These are phyloP conservation scores for Linnemannia zychae DNA, from an alignment of 192 early-diverging fungal genomes.

Conservation along the genomic window DNA sequence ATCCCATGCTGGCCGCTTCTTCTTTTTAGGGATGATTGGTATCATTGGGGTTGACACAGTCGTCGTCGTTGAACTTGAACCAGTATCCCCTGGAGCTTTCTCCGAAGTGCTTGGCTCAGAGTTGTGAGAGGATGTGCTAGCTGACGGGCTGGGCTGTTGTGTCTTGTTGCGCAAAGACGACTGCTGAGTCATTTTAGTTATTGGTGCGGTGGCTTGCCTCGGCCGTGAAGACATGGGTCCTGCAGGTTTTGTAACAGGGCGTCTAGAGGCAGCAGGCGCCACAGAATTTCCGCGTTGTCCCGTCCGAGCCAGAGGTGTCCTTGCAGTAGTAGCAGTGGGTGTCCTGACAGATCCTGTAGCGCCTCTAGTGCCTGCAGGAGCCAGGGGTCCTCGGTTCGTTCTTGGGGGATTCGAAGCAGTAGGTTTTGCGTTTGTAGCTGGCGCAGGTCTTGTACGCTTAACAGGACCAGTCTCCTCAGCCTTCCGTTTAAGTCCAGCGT, in stretches of 20 bases:
- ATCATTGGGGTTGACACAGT: constrained; percentile 2
- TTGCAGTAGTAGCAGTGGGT: not conserved
- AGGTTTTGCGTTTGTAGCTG: constrained; percentile 3
- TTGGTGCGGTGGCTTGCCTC: not conserved
- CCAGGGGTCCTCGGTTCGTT: not conserved
- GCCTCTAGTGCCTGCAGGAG: not conserved
- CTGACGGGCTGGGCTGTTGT: constrained; percentile 16
- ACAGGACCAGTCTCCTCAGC: constrained; percentile 19
- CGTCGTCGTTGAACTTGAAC: not conserved
- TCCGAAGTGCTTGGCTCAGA: not conserved
- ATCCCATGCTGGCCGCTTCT: constrained; percentile 81
- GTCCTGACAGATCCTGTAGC: not conserved
- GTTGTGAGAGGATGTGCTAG: constrained; percentile 20
- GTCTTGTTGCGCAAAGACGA: not conserved
- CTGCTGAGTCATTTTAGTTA: not conserved
- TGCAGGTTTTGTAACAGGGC: not conserved
- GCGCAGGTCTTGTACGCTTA: constrained; percentile 19
- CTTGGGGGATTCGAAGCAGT: not conserved
- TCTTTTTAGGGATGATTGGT: constrained; percentile 54
- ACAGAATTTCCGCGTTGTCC: not conserved
- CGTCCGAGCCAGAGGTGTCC: not conserved
- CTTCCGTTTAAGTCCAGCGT: constrained; percentile 17
- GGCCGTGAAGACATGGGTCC: not conserved
- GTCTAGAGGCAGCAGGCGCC: constrained; percentile 8
- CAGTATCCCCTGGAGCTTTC: not conserved